Evolutionary conservation across 2,329 filamentous ascomycete species (phyloP), one percentile per base, ranked within the genome.

Genomic region (Cryphonectria parasitica): DNA sequence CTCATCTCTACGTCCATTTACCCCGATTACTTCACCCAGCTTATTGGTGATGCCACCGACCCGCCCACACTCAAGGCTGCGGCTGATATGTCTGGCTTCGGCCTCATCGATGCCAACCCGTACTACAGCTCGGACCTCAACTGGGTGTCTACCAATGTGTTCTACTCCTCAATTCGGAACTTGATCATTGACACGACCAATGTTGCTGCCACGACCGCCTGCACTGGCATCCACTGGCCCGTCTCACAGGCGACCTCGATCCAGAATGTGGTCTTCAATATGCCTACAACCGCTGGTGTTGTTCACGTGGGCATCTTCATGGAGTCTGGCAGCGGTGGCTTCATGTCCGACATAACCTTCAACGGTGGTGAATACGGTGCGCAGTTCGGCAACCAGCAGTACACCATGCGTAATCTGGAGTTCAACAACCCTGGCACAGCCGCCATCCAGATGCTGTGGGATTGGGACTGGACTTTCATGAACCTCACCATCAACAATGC

Each of bases 11-110:
- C 83, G 73, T 91, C 92, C 7, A 89, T 96, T 71, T 81, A 92
- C 58, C 89, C 92, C 77, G 90, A 90, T 80, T 96, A 95, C 82
- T 93, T 94, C 78, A 94, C 92, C 1, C 91, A 93, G 79, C 85
- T 96, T 72, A 86, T 94, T 41, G 92, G 92, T 56, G 91, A 95
- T 79, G 88, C 91, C 13, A 84, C 83, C 28, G 79, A 85, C 71
- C 83, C 86, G 69, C 83, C 91, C 7, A 83, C 85, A 3, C 83
- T 91, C 68, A 86, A 86, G 75, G 88, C 88, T 2, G 82, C 84
- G 0, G 74, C 84, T 0, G 80, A 80, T 69, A 91, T 91, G 75
- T 68, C 74, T 8, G 84, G 80, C 49, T 82, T 85, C 54, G 83
- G 83, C 7, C 77, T 87, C 43, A 84, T 87, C 58, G 84, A 87